phyloP scores from a whole-genome alignment of 345 rosid genomes.

The Theobroma cacao region DNA sequence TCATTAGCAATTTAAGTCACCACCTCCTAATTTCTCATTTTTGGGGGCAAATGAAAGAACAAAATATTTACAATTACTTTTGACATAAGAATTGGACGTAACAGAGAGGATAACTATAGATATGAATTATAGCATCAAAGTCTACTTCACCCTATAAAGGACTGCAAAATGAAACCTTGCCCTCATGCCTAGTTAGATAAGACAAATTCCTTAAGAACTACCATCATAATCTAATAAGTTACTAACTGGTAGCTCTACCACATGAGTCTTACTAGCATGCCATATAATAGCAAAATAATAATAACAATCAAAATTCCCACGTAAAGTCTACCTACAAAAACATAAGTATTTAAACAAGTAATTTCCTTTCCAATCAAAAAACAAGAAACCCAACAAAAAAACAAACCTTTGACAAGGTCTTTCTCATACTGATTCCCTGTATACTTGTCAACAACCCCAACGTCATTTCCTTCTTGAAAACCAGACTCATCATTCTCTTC shows the following conservation, averaged over 20 bases:
- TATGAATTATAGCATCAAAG: neutral
- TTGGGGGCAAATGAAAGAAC: neutral
- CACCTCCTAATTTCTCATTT: neutral
- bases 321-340: neutral
- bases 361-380: conserved; percentile 8
- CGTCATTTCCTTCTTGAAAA: conserved; percentile 38
- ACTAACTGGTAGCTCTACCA: neutral
- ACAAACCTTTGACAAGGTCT: conserved; percentile 47
- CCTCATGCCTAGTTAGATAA: neutral
- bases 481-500: conserved; percentile 35
- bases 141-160: neutral
- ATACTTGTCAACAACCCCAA: conserved; percentile 16
- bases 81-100: neutral
- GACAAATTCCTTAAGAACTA: neutral
- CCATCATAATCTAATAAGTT: neutral
- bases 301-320: neutral
- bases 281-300: neutral
- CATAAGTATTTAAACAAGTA: neutral
- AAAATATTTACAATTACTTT: neutral
- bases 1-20: neutral
- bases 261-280: neutral
- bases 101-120: neutral
- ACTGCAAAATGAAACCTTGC: neutral
- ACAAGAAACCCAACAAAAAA: conserved; percentile 4
- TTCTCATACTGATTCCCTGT: conserved; percentile 28